Evolutionary conservation across 352 stramenopile genomes (phyloP).

Genomic region (Globisporangium perplexum): DNA sequence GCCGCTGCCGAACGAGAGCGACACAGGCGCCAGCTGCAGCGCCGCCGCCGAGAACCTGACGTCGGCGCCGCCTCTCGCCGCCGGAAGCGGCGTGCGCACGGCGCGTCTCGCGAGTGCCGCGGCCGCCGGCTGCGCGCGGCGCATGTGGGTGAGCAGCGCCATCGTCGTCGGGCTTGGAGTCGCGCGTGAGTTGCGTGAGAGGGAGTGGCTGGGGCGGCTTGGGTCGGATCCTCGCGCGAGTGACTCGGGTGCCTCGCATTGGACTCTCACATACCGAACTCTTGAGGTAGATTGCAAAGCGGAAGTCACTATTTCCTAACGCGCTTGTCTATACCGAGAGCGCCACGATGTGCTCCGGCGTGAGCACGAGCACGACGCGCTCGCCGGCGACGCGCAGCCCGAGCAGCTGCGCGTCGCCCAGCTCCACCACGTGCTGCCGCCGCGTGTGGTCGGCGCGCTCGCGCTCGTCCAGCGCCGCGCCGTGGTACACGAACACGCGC

Average conservation of each 20-base stretch:
- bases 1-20: constrained; percentile 21
- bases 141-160: constrained; percentile 50
- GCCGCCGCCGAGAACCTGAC: constrained; percentile 28
- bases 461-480: constrained; percentile 18
- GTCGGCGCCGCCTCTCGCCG: constrained; percentile 20
- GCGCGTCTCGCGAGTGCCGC: constrained; percentile 23
- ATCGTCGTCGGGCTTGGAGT: constrained; percentile 18
- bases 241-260: neutral
- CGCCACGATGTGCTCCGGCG: constrained; percentile 32
- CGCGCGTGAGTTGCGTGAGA: neutral
- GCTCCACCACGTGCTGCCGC: constrained; percentile 65
- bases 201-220: neutral
- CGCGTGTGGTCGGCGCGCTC: constrained; percentile 37
- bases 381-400: constrained; percentile 46
- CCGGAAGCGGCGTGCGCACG: constrained; percentile 13
- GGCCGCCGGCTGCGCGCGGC: constrained; percentile 48
- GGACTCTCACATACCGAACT: no score
- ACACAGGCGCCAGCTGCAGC: constrained; percentile 33
- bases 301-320: neutral
- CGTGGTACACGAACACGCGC: constrained; percentile 70
- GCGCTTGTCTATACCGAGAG: constrained; percentile 14
- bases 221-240: neutral
- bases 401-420: constrained; percentile 57
- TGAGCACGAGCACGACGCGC: constrained; percentile 49
- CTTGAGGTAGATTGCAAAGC: no score